phyloP scores from a whole-genome alignment of 2,329 filamentous ascomycete genomes.

The Onygena corvina region DNA sequence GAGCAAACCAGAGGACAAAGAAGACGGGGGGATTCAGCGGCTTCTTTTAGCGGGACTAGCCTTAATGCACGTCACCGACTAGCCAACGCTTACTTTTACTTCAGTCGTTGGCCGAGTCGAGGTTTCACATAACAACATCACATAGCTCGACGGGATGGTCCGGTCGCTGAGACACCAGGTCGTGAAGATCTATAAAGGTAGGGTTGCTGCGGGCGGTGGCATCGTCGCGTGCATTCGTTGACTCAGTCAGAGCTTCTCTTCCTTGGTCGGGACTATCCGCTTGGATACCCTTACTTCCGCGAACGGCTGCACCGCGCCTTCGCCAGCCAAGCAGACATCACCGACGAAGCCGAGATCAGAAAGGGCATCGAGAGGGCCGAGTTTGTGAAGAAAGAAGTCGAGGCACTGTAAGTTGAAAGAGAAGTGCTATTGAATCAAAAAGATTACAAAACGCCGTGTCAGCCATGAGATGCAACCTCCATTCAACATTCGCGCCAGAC shows the following conservation, averaged over 20 bases:
- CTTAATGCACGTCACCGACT: not conserved
- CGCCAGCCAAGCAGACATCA: conserved; percentile 56
- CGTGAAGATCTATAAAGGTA: conserved; percentile 80
- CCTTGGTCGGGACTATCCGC: conserved; percentile 74
- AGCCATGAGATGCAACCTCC: not conserved
- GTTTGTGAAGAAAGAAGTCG: conserved; percentile 91
- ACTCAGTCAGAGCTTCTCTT: conserved; percentile 60
- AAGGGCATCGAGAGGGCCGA: conserved; percentile 65
- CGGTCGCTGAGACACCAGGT: conserved; percentile 60
- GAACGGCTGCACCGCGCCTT: conserved; percentile 76
- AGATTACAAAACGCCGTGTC: not conserved
- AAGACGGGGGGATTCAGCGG: not conserved
- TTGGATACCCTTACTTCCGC: conserved; percentile 72
- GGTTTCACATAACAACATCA: not conserved
- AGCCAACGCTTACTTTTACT: not conserved
- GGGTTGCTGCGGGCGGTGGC: not conserved
- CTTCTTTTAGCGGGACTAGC: too few species aligned
- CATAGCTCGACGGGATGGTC: conserved; percentile 31
- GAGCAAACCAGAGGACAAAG: not conserved
- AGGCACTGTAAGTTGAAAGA: conserved; percentile 60
- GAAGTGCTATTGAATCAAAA: not conserved
- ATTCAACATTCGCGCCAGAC: not conserved
- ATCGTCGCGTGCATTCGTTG: not conserved
- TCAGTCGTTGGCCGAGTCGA: not conserved
- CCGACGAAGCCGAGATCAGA: conserved; percentile 62